These are phyloP conservation scores for Aegilops longissima DNA, from an alignment of 176 grass and related monocot genomes.

Conservation along the genomic window DNA sequence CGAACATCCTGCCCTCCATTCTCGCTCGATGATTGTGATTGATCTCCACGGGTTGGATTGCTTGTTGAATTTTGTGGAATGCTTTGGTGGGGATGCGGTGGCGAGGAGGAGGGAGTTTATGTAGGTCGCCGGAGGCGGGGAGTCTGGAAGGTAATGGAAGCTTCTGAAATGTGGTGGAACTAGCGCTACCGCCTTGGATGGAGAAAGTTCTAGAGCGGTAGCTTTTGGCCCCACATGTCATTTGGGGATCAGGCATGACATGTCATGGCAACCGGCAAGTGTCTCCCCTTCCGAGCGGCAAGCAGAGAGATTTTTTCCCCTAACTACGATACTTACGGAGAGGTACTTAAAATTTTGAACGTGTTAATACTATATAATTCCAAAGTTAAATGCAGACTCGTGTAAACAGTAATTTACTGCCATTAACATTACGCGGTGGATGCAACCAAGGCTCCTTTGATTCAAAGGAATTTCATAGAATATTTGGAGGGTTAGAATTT, in stretches of 20 bases:
- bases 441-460: too few species aligned
- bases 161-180: constrained; percentile 36
- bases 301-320: too few species aligned
- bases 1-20: constrained; percentile 59
- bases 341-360: too few species aligned
- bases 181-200: background rate
- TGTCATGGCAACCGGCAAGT: background rate
- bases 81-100: background rate
- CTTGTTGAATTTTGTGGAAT: background rate
- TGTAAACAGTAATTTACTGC: too few species aligned
- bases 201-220: constrained; percentile 23
- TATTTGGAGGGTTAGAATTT: too few species aligned
- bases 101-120: constrained; percentile 7
- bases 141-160: constrained; percentile 45
- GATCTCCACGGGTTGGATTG: background rate
- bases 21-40: background rate
- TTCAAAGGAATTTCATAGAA: too few species aligned
- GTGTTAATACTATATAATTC: too few species aligned
- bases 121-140: background rate
- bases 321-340: too few species aligned
- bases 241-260: background rate
- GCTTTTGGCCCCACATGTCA: constrained; percentile 2
- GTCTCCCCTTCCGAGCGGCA: background rate
- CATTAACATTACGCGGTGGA: too few species aligned
- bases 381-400: too few species aligned